Evolutionary conservation across 176 grass and related monocot species (phyloP).

Genomic region (Themeda triandra): DNA sequence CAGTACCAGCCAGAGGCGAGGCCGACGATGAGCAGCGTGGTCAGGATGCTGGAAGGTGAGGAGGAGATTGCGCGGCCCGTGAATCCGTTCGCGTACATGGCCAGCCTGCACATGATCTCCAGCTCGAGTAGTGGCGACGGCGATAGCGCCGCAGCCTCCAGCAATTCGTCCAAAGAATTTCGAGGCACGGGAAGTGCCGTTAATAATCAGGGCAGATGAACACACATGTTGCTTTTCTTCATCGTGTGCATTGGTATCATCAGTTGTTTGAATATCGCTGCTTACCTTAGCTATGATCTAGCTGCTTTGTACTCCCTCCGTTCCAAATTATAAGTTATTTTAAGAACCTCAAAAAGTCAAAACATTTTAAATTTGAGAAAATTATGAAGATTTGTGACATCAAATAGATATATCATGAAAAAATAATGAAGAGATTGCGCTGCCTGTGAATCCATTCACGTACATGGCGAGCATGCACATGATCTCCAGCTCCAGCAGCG

Average conservation of each 20-base stretch:
- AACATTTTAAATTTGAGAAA: no score
- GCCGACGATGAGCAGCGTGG: constrained; percentile 51
- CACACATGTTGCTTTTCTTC: neutral
- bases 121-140: neutral
- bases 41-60: constrained; percentile 69
- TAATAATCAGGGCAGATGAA: neutral
- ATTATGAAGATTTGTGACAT: no score
- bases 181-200: neutral
- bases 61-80: constrained; percentile 43
- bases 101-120: neutral
- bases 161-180: neutral
- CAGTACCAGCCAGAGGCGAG: constrained; percentile 47
- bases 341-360: no score
- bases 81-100: constrained; percentile 51
- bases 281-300: no score
- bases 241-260: no score
- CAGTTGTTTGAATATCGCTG: no score
- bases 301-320: no score
- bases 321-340: no score
- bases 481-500: neutral
- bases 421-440: constrained; percentile 55
- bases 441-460: constrained; percentile 42
- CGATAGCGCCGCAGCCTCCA: neutral
- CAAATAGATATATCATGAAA: no score
- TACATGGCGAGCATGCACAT: constrained; percentile 28